Evolutionary conservation across 2,329 filamentous ascomycete genomes (phyloP).

Genomic region (Colletotrichum tamarilloi): DNA sequence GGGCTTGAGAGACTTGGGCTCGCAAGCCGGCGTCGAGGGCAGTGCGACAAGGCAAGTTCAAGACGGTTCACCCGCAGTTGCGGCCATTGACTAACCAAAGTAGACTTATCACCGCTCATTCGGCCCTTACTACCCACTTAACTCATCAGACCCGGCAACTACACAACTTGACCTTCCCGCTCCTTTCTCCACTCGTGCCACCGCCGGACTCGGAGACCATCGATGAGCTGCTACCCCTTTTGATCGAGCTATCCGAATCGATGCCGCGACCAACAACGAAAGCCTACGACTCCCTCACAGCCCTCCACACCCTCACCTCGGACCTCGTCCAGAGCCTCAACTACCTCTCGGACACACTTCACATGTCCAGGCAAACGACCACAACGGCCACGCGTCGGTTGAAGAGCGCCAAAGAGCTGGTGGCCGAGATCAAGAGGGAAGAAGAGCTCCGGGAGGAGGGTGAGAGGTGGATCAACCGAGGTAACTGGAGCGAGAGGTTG

Average conservation of each 20-base stretch:
- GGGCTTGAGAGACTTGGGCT: slow-evolving; percentile 76
- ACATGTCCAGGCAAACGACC: slow-evolving; percentile 92
- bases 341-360: slow-evolving; percentile 88
- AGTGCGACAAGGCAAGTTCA: slow-evolving; percentile 74
- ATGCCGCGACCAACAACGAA: slow-evolving; percentile 74
- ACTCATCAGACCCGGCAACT: slow-evolving; percentile 80
- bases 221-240: slow-evolving; percentile 75
- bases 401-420: slow-evolving; percentile 84
- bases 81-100: background rate
- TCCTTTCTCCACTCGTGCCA: slow-evolving; percentile 76
- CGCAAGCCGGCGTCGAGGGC: slow-evolving; percentile 78
- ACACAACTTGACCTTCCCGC: slow-evolving; percentile 76
- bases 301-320: slow-evolving; percentile 76
- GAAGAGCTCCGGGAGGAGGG: slow-evolving; percentile 86
- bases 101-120: slow-evolving; percentile 81
- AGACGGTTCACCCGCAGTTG: background rate
- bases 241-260: slow-evolving; percentile 71
- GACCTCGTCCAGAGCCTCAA: slow-evolving; percentile 85
- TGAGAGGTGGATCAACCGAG: slow-evolving; percentile 81
- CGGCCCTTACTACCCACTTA: slow-evolving; percentile 79
- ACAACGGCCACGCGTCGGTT: slow-evolving; percentile 83
- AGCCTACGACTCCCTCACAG: slow-evolving; percentile 73
- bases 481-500: slow-evolving; percentile 85
- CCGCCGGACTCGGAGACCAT: slow-evolving; percentile 73
- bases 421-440: slow-evolving; percentile 86